Evolutionary conservation across 1,139 yeast species (phyloP).

Genomic region (Geotrichum siamense): DNA sequence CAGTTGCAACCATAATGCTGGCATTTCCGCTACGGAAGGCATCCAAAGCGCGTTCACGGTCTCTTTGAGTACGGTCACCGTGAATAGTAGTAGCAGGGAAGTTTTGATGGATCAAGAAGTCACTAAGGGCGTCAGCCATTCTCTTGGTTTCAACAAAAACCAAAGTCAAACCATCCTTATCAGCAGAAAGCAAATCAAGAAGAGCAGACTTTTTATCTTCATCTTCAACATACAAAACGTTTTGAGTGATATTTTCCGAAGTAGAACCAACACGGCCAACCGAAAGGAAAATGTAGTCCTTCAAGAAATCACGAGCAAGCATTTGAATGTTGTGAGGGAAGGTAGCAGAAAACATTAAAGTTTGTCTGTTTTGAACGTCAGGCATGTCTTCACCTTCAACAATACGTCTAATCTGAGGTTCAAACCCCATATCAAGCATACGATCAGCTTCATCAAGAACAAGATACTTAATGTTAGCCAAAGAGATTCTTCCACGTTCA

Average conservation of each 20-base stretch:
- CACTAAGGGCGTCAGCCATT: constrained; percentile 95
- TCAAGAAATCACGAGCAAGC: constrained; percentile 94
- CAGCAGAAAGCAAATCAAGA: constrained; percentile 78
- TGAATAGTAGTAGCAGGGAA: constrained; percentile 98
- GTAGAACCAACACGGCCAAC: constrained; percentile 99
- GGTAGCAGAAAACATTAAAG: constrained; percentile 97
- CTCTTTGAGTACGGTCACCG: constrained; percentile 97
- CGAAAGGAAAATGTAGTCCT: constrained; percentile 89
- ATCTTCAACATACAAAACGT: constrained; percentile 87
- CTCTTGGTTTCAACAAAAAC: constrained; percentile 97
- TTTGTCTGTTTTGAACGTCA: constrained; percentile 81
- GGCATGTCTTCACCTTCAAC: constrained; percentile 99
- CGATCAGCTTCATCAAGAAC: constrained; percentile 99
- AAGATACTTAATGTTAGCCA: constrained; percentile 82
- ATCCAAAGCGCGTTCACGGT: constrained; percentile 95
- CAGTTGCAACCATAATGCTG: constrained; percentile 94
- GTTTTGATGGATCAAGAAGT: constrained; percentile 78
- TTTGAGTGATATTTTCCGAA: constrained; percentile 94
- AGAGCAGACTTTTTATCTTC: constrained; percentile 88
- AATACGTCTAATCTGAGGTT: constrained; percentile 97
- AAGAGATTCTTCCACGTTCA: constrained; percentile 89
- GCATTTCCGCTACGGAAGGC: constrained; percentile 80
- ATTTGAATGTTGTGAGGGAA: constrained; percentile 97
- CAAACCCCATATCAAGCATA: constrained; percentile 99
- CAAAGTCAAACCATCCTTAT: constrained; percentile 74